Base-by-base conservation (phyloP, 768 basidiomycete species). In the Lentinus brumalis region DNA sequence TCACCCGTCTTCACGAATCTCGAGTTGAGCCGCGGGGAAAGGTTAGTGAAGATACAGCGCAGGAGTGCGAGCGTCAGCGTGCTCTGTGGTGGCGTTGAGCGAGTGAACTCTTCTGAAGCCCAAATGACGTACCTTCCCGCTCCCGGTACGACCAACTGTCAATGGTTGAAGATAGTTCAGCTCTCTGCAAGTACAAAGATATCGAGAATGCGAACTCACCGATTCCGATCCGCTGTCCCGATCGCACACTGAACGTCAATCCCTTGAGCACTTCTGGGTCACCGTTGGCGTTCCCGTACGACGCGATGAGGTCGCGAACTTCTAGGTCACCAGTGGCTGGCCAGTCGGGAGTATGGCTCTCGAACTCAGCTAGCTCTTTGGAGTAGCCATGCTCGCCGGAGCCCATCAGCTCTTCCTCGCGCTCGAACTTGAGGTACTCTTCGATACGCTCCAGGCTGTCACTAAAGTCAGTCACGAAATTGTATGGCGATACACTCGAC, bases 381-480 rank as follows among this genome's bases (percentile, higher is more conserved):
- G 10, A 42, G 21, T 14, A 29, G 1, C 35, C 31, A 18, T 18
- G 15, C 32, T 31, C 21, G 5, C 32, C 16, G n/a, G 45, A 15
- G 6, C 39, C 38, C 38, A 53, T 57, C 8, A 59, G 51, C 32
- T 57, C 69, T 0, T 77, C 76, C 68, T 87, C 86, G 56, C 83
- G 82, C 56, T 84, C 84, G 47, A 85, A 81, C n/a, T 74, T 71
- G 41, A 86, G 67, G 65, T 85, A 86, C 42, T 80, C 80, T 50
- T 80, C 74, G 50, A 86, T 77, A 42, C 85, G 78, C 66, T 84
- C 79, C 51, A 81, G 58, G 56, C 81, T 80, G 42, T 44, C 29
- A 5, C 39, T 30, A 26, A 26, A 55, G 16, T 10, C 21, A 50
- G 26, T 31, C 15, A 6, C 12, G 9, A 2, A 29, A 31, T 18